These are phyloP conservation scores for Kalanchoe fedtschenkoi DNA, from an alignment of 164 flowering plant species.

Conservation along the genomic window DNA sequence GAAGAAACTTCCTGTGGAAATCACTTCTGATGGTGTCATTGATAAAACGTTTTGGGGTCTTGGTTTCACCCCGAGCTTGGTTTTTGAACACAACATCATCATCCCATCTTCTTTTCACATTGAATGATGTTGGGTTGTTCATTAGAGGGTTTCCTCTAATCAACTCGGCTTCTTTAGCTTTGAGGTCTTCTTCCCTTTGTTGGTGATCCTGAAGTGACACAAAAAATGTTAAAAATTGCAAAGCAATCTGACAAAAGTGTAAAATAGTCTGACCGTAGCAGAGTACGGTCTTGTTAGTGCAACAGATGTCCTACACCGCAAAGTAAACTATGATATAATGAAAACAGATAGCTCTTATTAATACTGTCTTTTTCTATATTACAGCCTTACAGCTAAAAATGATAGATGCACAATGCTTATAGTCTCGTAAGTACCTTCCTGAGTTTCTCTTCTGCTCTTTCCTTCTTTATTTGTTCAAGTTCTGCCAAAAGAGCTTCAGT, in stretches of 20 bases:
- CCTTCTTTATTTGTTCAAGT: slow-evolving; percentile 84
- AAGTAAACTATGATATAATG: background rate
- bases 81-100: slow-evolving; percentile 98
- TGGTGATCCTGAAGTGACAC: slow-evolving; percentile 48
- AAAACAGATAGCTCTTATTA: too few species aligned
- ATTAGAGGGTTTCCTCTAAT: slow-evolving; percentile 83
- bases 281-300: background rate
- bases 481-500: slow-evolving; percentile 85
- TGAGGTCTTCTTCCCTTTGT: slow-evolving; percentile 71
- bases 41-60: slow-evolving; percentile 82
- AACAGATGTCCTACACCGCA: background rate
- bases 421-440: slow-evolving; percentile 37
- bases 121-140: slow-evolving; percentile 56
- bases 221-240: slow-evolving; percentile 1
- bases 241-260: background rate
- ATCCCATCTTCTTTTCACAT: slow-evolving; percentile 91
- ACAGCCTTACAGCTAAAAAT: too few species aligned
- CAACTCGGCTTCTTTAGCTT: slow-evolving; percentile 77
- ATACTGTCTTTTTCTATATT: too few species aligned
- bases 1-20: slow-evolving; percentile 87
- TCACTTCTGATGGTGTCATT: slow-evolving; percentile 92
- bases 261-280: background rate
- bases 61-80: slow-evolving; percentile 91
- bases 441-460: slow-evolving; percentile 79
- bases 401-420: background rate